Conservation (phyloP, 1,284 basidiomycete species). For the Cryptococcus floricola region DNA sequence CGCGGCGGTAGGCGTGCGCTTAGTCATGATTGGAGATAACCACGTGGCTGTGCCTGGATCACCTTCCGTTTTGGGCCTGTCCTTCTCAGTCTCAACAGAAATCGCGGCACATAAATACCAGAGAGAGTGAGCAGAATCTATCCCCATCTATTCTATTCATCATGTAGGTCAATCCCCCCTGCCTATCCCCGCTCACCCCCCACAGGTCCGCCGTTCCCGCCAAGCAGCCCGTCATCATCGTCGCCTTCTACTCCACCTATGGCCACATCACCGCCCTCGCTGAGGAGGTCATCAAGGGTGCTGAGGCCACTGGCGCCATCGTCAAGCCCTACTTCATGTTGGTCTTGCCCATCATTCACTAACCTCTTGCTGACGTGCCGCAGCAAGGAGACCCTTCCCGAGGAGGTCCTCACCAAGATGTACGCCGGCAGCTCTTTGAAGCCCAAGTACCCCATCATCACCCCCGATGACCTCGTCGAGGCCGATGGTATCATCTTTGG, state of each 20-base stretch:
- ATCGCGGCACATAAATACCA: no score
- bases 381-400: constrained; percentile 76
- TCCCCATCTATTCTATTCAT: neutral
- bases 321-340: constrained; percentile 66
- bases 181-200: neutral
- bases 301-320: constrained; percentile 65
- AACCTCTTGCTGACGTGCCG: constrained; percentile 24
- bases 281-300: constrained; percentile 68
- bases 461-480: constrained; percentile 60
- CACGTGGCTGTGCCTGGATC: no score
- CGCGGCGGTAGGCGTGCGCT: no score
- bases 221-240: constrained; percentile 62
- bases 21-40: no score
- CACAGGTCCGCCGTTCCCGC: constrained; percentile 9
- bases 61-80: no score
- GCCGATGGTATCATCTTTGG: constrained; percentile 60
- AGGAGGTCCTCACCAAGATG: constrained; percentile 73
- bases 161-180: neutral
- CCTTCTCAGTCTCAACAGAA: no score
- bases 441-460: constrained; percentile 66
- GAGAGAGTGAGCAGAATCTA: no score
- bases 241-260: constrained; percentile 77
- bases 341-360: constrained; percentile 1
- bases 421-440: constrained; percentile 56
- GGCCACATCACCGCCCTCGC: constrained; percentile 77